Evolutionary conservation across 345 rosid species (phyloP).

Genomic region (Lepidium didymum): DNA sequence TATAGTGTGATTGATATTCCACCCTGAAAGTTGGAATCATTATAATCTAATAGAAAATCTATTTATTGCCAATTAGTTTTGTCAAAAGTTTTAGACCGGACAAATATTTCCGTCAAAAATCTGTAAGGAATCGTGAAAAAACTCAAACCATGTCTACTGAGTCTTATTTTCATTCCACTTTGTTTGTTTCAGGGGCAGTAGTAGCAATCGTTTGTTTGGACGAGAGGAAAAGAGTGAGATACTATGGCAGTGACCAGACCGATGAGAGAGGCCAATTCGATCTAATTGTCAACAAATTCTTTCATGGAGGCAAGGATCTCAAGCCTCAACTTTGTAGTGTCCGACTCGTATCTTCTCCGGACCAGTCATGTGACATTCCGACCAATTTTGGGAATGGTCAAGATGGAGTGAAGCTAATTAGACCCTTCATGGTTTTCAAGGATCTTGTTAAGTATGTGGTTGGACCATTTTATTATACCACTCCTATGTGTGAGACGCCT

Average conservation of each 20-base stretch:
- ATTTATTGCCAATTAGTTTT: too few species aligned
- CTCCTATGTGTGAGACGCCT: conserved; percentile 67
- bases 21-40: too few species aligned
- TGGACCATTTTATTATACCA: conserved; percentile 54
- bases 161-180: neutral
- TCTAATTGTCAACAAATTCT: conserved; percentile 32
- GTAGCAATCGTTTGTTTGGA: conserved; percentile 70
- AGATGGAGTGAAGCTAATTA: conserved; percentile 46
- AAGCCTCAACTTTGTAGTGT: conserved; percentile 42
- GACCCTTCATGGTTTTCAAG: conserved; percentile 38
- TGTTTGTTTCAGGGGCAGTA: conserved; percentile 37
- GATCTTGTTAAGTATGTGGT: conserved; percentile 39
- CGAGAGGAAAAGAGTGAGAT: conserved; percentile 50
- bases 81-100: too few species aligned
- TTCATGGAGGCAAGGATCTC: conserved; percentile 46
- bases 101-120: too few species aligned
- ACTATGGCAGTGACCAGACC: conserved; percentile 55
- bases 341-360: conserved; percentile 62
- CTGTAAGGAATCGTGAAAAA: neutral
- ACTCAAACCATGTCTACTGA: neutral
- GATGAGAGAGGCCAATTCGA: conserved; percentile 55
- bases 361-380: conserved; percentile 47
- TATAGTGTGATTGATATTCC: too few species aligned
- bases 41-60: too few species aligned
- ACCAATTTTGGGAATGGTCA: conserved; percentile 62